phyloP scores from a whole-genome alignment of 2,329 filamentous ascomycete species.

The Hymenoscyphus infarciens region DNA sequence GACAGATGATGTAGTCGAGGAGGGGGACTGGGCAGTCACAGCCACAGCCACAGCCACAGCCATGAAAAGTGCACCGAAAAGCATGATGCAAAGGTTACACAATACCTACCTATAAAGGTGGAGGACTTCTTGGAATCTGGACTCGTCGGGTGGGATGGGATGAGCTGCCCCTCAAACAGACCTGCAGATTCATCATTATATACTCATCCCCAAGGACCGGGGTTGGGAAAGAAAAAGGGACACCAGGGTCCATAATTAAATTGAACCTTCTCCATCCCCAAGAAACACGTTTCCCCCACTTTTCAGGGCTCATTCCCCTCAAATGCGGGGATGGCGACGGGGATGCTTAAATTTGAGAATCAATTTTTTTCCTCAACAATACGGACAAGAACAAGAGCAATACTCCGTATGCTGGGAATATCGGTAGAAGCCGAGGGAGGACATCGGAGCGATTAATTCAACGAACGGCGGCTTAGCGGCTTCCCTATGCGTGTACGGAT shows the following conservation, averaged over 20 bases:
- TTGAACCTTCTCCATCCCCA: slow-evolving; percentile 1
- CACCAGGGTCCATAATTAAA: not conserved
- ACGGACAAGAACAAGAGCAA: too few relatives aligned
- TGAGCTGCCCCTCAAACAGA: not conserved
- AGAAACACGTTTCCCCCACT: not conserved
- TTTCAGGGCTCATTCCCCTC: not conserved
- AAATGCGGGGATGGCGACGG: not conserved
- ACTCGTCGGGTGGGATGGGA: not conserved
- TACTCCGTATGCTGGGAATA: not conserved
- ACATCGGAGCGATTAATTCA: not conserved
- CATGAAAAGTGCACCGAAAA: slow-evolving; percentile 17
- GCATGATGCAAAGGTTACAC: slow-evolving; percentile 13
- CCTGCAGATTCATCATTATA: not conserved
- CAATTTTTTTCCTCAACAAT: too few relatives aligned
- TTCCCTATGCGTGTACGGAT: too few relatives aligned
- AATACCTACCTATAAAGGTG: too few relatives aligned
- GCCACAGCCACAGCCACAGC: slow-evolving; percentile 19
- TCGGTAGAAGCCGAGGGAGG: not conserved
- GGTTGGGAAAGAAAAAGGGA: not conserved
- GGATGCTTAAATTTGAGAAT: not conserved
- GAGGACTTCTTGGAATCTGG: not conserved
- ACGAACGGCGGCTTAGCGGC: not conserved
- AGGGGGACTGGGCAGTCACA: slow-evolving; percentile 16
- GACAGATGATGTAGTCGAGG: slow-evolving; percentile 19
- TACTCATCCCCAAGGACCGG: not conserved